Percentiles rank a stretch among this genome's conserved stretches.
Conservation (phyloP, 148 eudicot species). For the Nyssa sinensis region DNA sequence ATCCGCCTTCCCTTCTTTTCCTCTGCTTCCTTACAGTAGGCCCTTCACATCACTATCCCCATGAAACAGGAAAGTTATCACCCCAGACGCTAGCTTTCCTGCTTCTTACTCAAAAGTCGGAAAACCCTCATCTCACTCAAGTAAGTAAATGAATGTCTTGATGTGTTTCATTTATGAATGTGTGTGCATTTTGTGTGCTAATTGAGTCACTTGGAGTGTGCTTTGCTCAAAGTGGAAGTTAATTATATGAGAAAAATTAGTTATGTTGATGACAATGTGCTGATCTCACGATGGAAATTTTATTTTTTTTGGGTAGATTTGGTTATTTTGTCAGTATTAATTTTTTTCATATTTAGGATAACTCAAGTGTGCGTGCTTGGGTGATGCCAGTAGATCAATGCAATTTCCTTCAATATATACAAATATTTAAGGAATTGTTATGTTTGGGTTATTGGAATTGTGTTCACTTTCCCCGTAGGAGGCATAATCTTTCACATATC, state of each 20-base stretch:
- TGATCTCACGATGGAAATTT: neutral
- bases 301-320: neutral
- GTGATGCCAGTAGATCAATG: neutral
- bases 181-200: neutral
- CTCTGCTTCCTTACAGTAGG: conserved; percentile 5
- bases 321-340: neutral
- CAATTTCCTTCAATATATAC: neutral
- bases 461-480: neutral
- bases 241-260: neutral
- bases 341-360: neutral
- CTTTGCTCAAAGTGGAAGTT: neutral
- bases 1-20: neutral
- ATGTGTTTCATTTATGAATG: too few species aligned
- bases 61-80: neutral
- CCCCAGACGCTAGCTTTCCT: neutral
- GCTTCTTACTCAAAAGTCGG: neutral
- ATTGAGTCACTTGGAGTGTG: neutral
- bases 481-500: too few species aligned
- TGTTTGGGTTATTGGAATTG: neutral
- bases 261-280: neutral
- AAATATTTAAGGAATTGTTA: neutral
- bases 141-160: conserved; percentile 17
- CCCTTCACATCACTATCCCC: neutral
- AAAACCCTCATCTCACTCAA: neutral
- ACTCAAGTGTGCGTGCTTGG: neutral